A percentile compares a stretch with the other conserved stretches of the same genome.
Evolutionary conservation across 306 rosid species (phyloP).

Genomic region (Fagus sylvatica): DNA sequence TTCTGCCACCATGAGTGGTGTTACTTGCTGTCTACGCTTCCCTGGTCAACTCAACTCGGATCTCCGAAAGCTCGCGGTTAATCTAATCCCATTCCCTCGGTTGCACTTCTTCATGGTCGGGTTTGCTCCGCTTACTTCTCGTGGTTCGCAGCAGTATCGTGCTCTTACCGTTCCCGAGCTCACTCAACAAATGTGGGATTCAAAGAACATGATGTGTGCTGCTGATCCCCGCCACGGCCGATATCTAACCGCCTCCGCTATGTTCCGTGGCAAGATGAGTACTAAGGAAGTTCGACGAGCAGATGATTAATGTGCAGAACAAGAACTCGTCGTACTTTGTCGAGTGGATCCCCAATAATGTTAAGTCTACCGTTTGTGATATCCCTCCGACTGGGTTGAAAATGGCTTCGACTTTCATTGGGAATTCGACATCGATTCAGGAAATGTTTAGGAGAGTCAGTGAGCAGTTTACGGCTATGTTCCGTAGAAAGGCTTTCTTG

Average conservation of each 20-base stretch:
- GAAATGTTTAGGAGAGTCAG: slow-evolving; percentile 77
- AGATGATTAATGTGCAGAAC: slow-evolving; percentile 72
- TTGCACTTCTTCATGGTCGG: slow-evolving; percentile 76
- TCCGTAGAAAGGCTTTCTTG: slow-evolving; percentile 77
- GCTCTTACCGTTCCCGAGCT: slow-evolving; percentile 71
- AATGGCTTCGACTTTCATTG: slow-evolving; percentile 67
- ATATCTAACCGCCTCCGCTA: slow-evolving; percentile 69
- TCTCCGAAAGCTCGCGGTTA: slow-evolving; percentile 69
- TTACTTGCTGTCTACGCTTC: slow-evolving; percentile 68
- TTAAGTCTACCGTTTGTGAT: slow-evolving; percentile 67
- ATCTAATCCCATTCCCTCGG: slow-evolving; percentile 68
- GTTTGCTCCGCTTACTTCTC: slow-evolving; percentile 70
- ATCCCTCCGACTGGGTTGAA: slow-evolving; percentile 68
- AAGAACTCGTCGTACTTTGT: slow-evolving; percentile 72
- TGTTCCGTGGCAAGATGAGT: slow-evolving; percentile 84
- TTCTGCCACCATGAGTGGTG: slow-evolving; percentile 78
- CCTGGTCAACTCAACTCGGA: slow-evolving; percentile 75
- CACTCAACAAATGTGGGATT: slow-evolving; percentile 79
- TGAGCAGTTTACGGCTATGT: slow-evolving; percentile 76
- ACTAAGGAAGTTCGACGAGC: slow-evolving; percentile 73
- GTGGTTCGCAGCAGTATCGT: slow-evolving; percentile 71
- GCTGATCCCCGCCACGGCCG: slow-evolving; percentile 78
- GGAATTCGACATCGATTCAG: slow-evolving; percentile 69
- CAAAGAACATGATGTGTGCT: slow-evolving; percentile 77
- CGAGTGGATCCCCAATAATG: slow-evolving; percentile 77